Base-by-base conservation (phyloP, 148 eudicot genomes). In the Nepenthes mirabilis region DNA sequence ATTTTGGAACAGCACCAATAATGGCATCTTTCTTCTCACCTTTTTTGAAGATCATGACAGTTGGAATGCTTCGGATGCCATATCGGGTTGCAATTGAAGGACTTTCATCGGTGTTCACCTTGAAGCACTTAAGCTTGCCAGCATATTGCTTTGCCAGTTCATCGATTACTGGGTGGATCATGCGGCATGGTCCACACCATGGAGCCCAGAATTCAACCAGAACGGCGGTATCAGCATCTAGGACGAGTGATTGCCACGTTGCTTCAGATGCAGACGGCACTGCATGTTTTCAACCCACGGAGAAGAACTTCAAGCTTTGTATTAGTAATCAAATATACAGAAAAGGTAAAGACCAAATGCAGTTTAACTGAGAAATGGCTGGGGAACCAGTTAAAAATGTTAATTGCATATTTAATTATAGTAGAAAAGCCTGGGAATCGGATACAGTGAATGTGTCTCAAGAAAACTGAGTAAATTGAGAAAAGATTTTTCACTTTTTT, bases 201-300 rank as follows among this genome's bases (percentile, higher is more conserved):
- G 96, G 95, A 60, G 98, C 98, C 98, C 96, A 91, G 74, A 91
- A 91, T 59, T 85, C 98, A 47, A 91, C 91, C 59, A 88, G 74
- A 43, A 83, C 95, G 1, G 91, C 81, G 14, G 62, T 37, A 36
- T 74, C 76, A 10, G 75, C 77, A 59, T 82, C 88, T 14, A 91
- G 68, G 9, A 88, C 97, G 36, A 63, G 75, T 34, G 83, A 68
- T 61, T 91, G 75, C 88, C 90, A 91, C 35, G 74, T 65, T 2
- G 61, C 64, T 55, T 85, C 94, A 11, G 72, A 72, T 37, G 82
- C 80, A 48, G 86, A 37, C 54, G 83, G 67, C 71, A 85, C 97
- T 85, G 90, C 74, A 76, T 52, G 64, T 55, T 55, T 70, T 71
- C 63, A 70, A 23, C 23, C 23, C 23, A 23, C 23, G 0, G 23